Evolutionary conservation across 371 early-diverging fungal species (phyloP), one percentile per base, ranked within the genome.

Genomic region (Mucor velutinosus): DNA sequence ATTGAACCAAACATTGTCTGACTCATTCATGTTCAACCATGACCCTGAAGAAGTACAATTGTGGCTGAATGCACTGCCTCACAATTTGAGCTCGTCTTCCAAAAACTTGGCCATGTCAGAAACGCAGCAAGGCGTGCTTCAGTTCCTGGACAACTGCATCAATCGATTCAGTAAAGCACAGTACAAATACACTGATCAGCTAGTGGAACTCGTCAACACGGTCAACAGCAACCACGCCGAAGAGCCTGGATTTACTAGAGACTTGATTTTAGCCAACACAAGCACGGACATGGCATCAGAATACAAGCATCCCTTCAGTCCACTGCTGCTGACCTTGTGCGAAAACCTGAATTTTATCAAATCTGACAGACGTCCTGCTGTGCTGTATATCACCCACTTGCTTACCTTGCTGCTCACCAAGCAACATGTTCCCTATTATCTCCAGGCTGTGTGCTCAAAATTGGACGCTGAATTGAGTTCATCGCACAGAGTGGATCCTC

Each of bases 61-160:
- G 12, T 93, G 90, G 90, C 69, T 93, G 12, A 78, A 87, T 32
- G 80, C 89, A 0, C 71, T 93, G 25, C 88, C 83, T 27, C 69
- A 59, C 21, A 75, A 74, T 21, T 49, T 61, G 21, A 21, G 30
- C 27, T 56, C 65, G 3, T 55, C 45, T 12, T 27, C 59, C 17
- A 62, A 49, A 32, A 55, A 61, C 5, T 33, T 43, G 45, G 15
- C 49, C 55, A 74, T 84, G 58, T 66, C 79, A 27, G 61, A 69
- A 14, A 75, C 81, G 4, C 87, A 86, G 53, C 68, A 59, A 32
- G 57, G 67, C 2, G 76, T 89, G 11, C 69, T 93, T n/a, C 75
- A 82, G 15, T 92, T 88, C 67, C 62, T 93, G 45, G 91, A 90
- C 59, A 88, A 88, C 60, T 88, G 88, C 58, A 78, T 91, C 29